These are phyloP conservation scores for Xylariaceae sp. DNA, from an alignment of 2,329 filamentous ascomycete species.

Conservation along the genomic window DNA sequence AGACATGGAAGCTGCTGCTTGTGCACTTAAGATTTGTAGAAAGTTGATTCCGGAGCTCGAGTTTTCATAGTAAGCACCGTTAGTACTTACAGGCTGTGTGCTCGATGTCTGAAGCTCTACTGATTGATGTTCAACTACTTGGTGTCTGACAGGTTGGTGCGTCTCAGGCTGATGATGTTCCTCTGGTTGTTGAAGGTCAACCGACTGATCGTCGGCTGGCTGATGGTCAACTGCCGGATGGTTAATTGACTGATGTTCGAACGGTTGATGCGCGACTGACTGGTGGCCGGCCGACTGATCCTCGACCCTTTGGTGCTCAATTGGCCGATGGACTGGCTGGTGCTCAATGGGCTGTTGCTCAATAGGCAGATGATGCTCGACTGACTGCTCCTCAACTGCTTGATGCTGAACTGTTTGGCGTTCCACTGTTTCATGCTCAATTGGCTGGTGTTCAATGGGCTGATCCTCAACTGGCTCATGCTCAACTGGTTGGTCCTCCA, in stretches of 20 bases:
- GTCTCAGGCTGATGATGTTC: background rate
- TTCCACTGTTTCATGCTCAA: background rate
- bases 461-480: conserved; percentile 13
- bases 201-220: conserved; percentile 20
- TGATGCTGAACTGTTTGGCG: background rate
- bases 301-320: background rate
- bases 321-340: too few relatives aligned
- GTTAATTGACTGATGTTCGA: conserved; percentile 16
- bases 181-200: background rate
- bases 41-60: conserved; percentile 19
- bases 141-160: background rate
- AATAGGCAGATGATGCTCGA: conserved; percentile 3
- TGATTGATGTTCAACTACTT: background rate
- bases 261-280: conserved; percentile 16
- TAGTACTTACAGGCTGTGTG: conserved; percentile 13
- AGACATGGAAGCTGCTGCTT: conserved; percentile 11
- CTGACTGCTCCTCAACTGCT: background rate
- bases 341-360: conserved; percentile 19
- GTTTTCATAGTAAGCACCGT: conserved; percentile 22
- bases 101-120: conserved; percentile 21
- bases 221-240: conserved; percentile 11
- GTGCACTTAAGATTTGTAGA: conserved; percentile 12
- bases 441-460: background rate
- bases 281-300: background rate
- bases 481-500: conserved; percentile 14